A percentile compares a stretch with the other conserved stretches of the same genome.
These are phyloP conservation scores for Jamesozyma hellenica DNA, from an alignment of 805 yeast genomes.

Conservation along the genomic window DNA sequence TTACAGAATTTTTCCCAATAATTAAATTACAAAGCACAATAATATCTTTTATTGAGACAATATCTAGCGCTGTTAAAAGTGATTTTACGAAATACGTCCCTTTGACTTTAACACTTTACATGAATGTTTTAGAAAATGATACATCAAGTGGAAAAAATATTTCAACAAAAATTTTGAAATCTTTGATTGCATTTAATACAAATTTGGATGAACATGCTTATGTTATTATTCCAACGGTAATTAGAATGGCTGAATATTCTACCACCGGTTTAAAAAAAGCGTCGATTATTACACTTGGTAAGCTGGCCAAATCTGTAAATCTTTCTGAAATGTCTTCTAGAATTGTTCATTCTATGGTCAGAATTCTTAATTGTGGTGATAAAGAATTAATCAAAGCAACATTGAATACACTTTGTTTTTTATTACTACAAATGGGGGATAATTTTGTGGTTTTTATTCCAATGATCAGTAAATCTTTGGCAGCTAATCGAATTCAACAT, in stretches of 20 bases:
- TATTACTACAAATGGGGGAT: slow-evolving; percentile 70
- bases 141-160: slow-evolving; percentile 50
- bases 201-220: slow-evolving; percentile 84
- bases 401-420: slow-evolving; percentile 69
- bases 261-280: slow-evolving; percentile 48
- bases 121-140: slow-evolving; percentile 68
- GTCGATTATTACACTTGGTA: slow-evolving; percentile 77
- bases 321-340: slow-evolving; percentile 84
- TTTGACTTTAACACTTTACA: slow-evolving; percentile 60
- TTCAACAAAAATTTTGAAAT: slow-evolving; percentile 63
- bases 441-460: slow-evolving; percentile 85
- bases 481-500: slow-evolving; percentile 55
- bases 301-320: slow-evolving; percentile 59
- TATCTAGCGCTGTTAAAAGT: slow-evolving; percentile 79
- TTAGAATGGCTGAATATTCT: slow-evolving; percentile 68
- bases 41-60: slow-evolving; percentile 68
- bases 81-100: slow-evolving; percentile 84
- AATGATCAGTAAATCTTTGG: slow-evolving; percentile 56
- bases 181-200: slow-evolving; percentile 78
- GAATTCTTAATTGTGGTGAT: slow-evolving; percentile 45
- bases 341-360: slow-evolving; percentile 73
- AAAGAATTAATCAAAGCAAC: slow-evolving; percentile 57
- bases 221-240: slow-evolving; percentile 76
- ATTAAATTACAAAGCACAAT: slow-evolving; percentile 68
- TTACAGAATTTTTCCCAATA: slow-evolving; percentile 60